Evolutionary conservation across 306 rosid species (phyloP).

Genomic region (Geum urbanum): DNA sequence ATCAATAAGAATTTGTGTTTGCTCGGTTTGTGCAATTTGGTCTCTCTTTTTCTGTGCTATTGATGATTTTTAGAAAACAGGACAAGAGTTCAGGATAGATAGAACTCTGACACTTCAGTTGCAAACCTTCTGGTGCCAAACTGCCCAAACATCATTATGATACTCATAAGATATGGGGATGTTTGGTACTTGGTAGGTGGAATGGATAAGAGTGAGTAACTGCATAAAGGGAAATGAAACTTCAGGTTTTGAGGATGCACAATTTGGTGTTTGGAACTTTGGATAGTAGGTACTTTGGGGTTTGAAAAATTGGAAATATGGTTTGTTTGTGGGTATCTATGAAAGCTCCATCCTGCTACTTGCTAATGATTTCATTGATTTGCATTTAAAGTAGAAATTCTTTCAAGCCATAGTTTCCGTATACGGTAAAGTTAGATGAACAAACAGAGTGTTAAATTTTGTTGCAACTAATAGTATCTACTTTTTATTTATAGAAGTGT

Average conservation of each 20-base stretch:
- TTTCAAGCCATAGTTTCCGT: neutral
- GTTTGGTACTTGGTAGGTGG: neutral
- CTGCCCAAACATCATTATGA: neutral
- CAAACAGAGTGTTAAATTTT: neutral
- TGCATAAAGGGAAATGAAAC: neutral
- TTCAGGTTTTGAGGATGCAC: neutral
- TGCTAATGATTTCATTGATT: neutral
- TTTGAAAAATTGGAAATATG: neutral
- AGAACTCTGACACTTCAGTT: neutral
- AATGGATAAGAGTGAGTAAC: neutral
- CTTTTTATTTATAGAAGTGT: neutral
- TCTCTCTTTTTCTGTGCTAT: neutral
- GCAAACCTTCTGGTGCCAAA: neutral
- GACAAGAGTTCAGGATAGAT: neutral
- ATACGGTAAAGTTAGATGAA: neutral
- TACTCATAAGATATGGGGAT: neutral
- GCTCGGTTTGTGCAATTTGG: neutral
- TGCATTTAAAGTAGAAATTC: neutral
- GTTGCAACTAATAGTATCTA: neutral
- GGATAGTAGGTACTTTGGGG: neutral
- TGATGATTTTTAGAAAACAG: no score
- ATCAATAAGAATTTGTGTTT: conserved; percentile 10
- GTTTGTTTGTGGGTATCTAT: neutral
- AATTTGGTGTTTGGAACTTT: neutral
- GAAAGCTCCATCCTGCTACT: neutral